These are phyloP conservation scores for Pseudoperonospora humuli DNA, from an alignment of 352 stramenopile genomes.

Conservation along the genomic window DNA sequence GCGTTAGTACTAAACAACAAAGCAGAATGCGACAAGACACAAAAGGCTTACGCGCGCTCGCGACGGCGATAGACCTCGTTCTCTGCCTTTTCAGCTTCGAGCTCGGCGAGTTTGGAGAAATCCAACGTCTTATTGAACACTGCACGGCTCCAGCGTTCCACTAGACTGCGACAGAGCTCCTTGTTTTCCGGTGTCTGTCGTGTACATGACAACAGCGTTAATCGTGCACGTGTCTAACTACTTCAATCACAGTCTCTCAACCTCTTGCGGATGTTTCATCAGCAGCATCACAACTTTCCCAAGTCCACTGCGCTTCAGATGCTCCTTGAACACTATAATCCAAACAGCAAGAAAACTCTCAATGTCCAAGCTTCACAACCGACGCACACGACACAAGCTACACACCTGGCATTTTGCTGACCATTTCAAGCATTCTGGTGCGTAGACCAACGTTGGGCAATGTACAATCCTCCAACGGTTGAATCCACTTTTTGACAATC, in stretches of 20 bases:
- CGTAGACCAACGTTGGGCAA: conserved; percentile 80
- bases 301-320: conserved; percentile 84
- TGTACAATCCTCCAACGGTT: conserved; percentile 66
- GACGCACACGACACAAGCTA: not conserved
- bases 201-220: conserved; percentile 1
- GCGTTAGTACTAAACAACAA: conserved; percentile 1
- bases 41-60: conserved; percentile 27
- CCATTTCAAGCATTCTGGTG: conserved; percentile 82
- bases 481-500: conserved; percentile 89
- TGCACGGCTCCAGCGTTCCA: conserved; percentile 82
- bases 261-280: conserved; percentile 83
- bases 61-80: conserved; percentile 64
- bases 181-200: conserved; percentile 77
- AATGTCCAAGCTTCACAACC: not conserved
- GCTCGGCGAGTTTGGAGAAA: conserved; percentile 77
- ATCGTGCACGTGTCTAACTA: not conserved
- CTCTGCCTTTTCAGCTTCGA: conserved; percentile 81
- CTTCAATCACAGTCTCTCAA: too few species aligned
- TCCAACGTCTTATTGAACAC: conserved; percentile 87
- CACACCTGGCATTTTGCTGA: conserved; percentile 63
- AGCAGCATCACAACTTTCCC: conserved; percentile 84
- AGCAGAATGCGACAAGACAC: not conserved
- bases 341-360: not conserved
- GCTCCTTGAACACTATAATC: conserved; percentile 77
- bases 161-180: conserved; percentile 73